Conservation (phyloP, 2,329 filamentous ascomycete species). For the Aspergillus glaucus region DNA sequence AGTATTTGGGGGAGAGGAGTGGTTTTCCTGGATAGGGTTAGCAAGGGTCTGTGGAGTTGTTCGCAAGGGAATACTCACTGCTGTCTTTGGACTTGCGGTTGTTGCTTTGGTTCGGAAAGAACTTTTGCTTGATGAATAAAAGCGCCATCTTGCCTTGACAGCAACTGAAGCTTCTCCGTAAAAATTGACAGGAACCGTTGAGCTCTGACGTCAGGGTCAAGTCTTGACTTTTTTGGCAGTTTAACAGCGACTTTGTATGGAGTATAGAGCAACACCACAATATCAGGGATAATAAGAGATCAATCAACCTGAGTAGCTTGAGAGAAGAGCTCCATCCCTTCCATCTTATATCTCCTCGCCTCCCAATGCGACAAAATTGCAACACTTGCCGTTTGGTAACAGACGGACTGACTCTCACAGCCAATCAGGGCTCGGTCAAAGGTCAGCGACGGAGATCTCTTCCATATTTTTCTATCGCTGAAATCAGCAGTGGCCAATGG, state of each 20-base stretch:
- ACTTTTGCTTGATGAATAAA: conserved; percentile 32
- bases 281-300: not conserved
- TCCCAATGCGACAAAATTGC: not conserved
- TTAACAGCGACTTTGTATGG: not conserved
- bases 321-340: not conserved
- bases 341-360: not conserved
- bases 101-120: conserved; percentile 24
- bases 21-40: conserved; percentile 22
- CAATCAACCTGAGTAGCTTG: too few species aligned
- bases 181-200: not conserved
- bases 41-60: not conserved
- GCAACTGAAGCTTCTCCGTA: not conserved
- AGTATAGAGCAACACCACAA: not conserved
- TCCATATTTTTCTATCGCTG: not conserved
- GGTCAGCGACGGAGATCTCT: conserved; percentile 3
- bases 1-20: conserved; percentile 22
- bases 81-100: conserved; percentile 5
- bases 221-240: not conserved
- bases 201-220: not conserved
- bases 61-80: not conserved
- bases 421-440: conserved; percentile 7
- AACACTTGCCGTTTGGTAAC: not conserved
- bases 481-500: not conserved
- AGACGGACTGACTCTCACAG: not conserved
- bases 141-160: conserved; percentile 26